Conservation (phyloP, 345 rosid genomes). For the Eutrema heterophyllum region DNA sequence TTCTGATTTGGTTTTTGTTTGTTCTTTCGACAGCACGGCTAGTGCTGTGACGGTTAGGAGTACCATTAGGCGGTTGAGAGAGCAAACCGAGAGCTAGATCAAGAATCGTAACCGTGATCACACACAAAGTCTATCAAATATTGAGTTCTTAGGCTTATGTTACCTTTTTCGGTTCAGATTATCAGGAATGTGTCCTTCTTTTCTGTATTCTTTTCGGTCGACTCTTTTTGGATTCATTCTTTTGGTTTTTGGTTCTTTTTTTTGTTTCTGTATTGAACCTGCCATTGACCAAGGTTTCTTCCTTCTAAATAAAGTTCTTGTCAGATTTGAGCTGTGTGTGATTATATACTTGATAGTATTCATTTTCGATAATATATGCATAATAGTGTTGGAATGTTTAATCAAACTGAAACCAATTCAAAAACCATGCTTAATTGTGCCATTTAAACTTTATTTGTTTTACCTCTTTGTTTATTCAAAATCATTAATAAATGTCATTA, state of each 20-base stretch:
- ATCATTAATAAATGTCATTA: too few species aligned
- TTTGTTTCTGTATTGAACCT: background rate
- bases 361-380: background rate
- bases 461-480: too few species aligned
- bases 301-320: background rate
- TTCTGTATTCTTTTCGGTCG: background rate
- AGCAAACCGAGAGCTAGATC: slow-evolving; percentile 56
- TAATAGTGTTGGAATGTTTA: background rate
- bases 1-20: background rate
- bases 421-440: background rate
- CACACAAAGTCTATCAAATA: background rate
- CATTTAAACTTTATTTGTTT: background rate
- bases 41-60: slow-evolving; percentile 76
- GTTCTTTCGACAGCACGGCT: slow-evolving; percentile 43
- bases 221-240: background rate
- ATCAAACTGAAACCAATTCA: background rate
- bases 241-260: background rate
- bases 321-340: background rate
- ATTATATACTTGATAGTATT: background rate
- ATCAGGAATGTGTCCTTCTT: background rate
- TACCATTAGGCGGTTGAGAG: slow-evolving; percentile 65
- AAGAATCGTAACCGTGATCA: background rate
- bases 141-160: background rate
- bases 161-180: background rate
- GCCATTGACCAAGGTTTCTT: background rate